A percentile compares a stretch with the other conserved stretches of the same genome.
These are phyloP conservation scores for Metarhizium robertsii DNA, from an alignment of 2,329 filamentous ascomycete species.

Conservation along the genomic window DNA sequence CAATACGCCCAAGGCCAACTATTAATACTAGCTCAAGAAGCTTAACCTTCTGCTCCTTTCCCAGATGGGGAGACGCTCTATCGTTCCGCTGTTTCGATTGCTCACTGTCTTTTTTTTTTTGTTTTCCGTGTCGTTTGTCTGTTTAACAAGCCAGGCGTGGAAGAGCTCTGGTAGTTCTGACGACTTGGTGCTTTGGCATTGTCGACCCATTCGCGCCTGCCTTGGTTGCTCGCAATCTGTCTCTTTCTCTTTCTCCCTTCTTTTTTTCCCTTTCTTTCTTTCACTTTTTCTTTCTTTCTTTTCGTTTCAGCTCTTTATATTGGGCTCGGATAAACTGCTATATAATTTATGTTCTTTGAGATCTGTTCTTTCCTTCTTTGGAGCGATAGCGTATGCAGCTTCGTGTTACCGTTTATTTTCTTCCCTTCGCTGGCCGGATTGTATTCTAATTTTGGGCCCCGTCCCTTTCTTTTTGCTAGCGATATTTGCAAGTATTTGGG, in stretches of 20 bases:
- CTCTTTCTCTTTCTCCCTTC: background rate
- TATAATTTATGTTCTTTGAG: background rate
- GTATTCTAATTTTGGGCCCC: no score
- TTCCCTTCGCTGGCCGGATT: background rate
- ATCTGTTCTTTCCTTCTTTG: background rate
- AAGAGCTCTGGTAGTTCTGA: constrained; percentile 1
- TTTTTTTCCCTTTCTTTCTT: background rate
- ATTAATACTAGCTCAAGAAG: background rate
- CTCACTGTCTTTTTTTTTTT: background rate
- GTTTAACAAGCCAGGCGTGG: background rate
- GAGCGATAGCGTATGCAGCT: no score
- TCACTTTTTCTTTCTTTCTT: background rate
- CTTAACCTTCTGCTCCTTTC: background rate
- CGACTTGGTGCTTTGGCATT: background rate
- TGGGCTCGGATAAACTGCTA: background rate
- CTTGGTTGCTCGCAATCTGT: background rate
- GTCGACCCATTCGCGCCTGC: background rate
- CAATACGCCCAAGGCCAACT: no score
- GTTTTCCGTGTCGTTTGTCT: background rate
- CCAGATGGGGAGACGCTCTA: background rate
- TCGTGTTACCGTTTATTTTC: background rate
- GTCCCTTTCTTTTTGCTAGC: no score
- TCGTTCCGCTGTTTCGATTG: background rate
- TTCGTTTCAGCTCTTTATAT: background rate
- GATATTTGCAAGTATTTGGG: no score